These are phyloP conservation scores for Mesotaenium endlicherianum DNA, from an alignment of 139 green algal genomes.

Conservation along the genomic window DNA sequence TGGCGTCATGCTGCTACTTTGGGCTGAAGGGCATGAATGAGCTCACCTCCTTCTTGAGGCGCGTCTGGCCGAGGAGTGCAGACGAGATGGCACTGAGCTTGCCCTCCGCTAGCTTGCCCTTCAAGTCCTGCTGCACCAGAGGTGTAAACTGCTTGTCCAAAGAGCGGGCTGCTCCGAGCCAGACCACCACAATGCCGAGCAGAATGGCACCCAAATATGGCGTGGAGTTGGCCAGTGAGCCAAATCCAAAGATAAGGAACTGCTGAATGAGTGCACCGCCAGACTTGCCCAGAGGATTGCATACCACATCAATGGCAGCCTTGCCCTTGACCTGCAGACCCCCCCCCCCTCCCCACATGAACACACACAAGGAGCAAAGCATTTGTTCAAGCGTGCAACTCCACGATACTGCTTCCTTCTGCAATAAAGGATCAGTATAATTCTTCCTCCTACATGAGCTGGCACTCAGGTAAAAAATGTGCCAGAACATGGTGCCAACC, in stretches of 20 bases:
- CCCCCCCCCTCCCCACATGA: no score
- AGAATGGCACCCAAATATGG: conserved; percentile 95
- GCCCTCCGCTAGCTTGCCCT: conserved; percentile 53
- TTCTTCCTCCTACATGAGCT: no score
- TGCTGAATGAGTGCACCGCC: conserved; percentile 97
- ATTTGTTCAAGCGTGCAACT: no score
- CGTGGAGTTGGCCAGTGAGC: conserved; percentile 91
- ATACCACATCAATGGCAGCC: conserved; percentile 98
- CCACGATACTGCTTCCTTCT: no score
- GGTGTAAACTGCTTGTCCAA: conserved; percentile 80
- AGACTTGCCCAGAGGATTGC: conserved; percentile 99
- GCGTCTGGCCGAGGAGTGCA: neutral
- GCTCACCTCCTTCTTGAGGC: conserved; percentile 6
- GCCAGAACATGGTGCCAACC: no score
- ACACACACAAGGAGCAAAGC: no score
- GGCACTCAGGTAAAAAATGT: no score
- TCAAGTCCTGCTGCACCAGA: conserved; percentile 45
- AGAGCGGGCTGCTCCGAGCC: conserved; percentile 81
- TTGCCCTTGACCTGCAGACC: conserved; percentile 89
- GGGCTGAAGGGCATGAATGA: no score
- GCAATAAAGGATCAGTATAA: no score
- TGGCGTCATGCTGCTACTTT: neutral
- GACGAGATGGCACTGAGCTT: conserved; percentile 21
- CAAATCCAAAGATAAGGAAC: conserved; percentile 95
- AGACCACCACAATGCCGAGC: conserved; percentile 81